Conservation (phyloP, 805 yeast genomes). For the Isabelozyma gotoi region DNA sequence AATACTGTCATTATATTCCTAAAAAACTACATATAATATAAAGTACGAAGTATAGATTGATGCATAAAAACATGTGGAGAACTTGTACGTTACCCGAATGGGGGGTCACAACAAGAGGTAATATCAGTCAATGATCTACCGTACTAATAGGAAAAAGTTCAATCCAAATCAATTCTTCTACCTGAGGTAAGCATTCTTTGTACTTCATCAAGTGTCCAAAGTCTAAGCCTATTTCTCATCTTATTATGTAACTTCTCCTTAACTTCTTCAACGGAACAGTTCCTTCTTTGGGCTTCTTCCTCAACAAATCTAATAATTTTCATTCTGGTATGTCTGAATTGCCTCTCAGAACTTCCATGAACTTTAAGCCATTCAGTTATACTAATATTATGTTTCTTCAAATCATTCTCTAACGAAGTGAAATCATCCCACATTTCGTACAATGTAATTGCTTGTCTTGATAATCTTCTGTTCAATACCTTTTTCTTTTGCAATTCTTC, state of each 20-base stretch:
- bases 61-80: too few relatives aligned
- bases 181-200: slow-evolving; percentile 30
- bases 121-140: too few relatives aligned
- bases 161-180: slow-evolving; percentile 23
- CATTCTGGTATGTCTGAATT: slow-evolving; percentile 26
- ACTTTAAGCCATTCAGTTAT: slow-evolving; percentile 30
- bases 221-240: slow-evolving; percentile 26
- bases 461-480: slow-evolving; percentile 21
- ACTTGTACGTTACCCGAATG: too few relatives aligned
- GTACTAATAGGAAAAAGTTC: too few relatives aligned
- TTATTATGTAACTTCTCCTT: slow-evolving; percentile 26
- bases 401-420: slow-evolving; percentile 22
- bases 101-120: background rate
- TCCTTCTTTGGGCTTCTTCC: slow-evolving; percentile 22
- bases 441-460: slow-evolving; percentile 25
- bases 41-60: too few relatives aligned
- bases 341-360: slow-evolving; percentile 28
- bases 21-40: too few relatives aligned
- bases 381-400: slow-evolving; percentile 21
- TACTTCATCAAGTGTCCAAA: slow-evolving; percentile 34
- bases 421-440: slow-evolving; percentile 37
- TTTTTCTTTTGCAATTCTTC: slow-evolving; percentile 15
- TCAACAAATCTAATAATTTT: slow-evolving; percentile 29
- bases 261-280: slow-evolving; percentile 16
- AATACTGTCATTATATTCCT: too few relatives aligned